Base-by-base conservation (phyloP, 352 stramenopile genomes). In the Elongisporangium undulatum region DNA sequence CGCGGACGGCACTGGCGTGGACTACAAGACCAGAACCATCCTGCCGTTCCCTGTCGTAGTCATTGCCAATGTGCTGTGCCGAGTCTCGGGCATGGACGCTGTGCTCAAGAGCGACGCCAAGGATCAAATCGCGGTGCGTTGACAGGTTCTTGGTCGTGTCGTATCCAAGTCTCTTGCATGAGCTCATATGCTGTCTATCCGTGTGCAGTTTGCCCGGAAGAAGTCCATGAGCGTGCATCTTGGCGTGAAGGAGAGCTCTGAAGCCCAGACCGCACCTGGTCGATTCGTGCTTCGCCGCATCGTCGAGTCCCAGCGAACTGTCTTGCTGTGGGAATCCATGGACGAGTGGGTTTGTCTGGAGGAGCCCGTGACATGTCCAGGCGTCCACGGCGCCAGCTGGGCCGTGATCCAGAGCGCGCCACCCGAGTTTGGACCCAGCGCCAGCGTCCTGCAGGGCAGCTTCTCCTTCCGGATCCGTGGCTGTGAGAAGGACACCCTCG, bases 111-210 rank as follows among this genome's bases (percentile, higher is more conserved):
- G 48, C 54, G 26, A 26, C 26, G 51, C 34, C 19, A 62, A 53
- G 16, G 38, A 59, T 20, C 55, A 48, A 54, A 62, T 62, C 7
- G 17, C 34, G 34, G 34, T 45, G 34, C 34, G 34, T 45, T 45
- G 34, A 17, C 34, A 1, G 13, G 7, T 17, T n/a, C n/a, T n/a
- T n/a, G n/a, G 12, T 45, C 34, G 34, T 45, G 0, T 9, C 13
- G 2, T 45, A 2, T 45, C 34, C 34, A 45, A 12, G 9, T 38
- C 2, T 38, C 26, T 38, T 1, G 24, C 3, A 12, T 10, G 26
- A 10, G 7, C 34, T 45, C 10, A 45, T 17, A 45, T 1, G 13
- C 34, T 45, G 34, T 17, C 12, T 45, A 12, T 4, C 1, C 34
- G 17, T 45, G n/a, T 45, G 34, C 17, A 45, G 34, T 45, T 38